Base-by-base conservation (phyloP, 306 rosid species). In the Castanea crenata region DNA sequence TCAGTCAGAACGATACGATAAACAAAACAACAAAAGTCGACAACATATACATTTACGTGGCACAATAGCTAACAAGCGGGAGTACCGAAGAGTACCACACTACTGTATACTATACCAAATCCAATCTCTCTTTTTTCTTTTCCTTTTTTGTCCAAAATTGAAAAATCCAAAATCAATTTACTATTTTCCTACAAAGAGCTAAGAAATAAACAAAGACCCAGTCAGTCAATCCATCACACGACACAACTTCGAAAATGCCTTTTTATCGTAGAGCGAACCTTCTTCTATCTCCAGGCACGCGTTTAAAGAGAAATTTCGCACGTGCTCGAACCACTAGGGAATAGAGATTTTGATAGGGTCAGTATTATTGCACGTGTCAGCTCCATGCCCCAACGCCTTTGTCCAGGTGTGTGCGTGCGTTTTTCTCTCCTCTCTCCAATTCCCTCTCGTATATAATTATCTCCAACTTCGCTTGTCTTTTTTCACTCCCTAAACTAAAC, bases 311-410 rank as follows among this genome's bases (percentile, higher is more conserved):
- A 71, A 69, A 69, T 74, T 72, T 85, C 87, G 87, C 89, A 87
- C 92, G 94, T 84, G 93, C 85, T 32, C 11, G 13, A 79, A 14
- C 74, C 25, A 76, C 80, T 81, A 67, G 14, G 16, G 16, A 49
- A 46, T 0, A 12, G 54, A 10, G 83, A 81, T 79, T 78, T 80
- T 20, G 74, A 69, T 59, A 65, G 64, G 61, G 79, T 80, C 76
- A 32, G 76, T 62, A 51, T 59, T 49, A 69, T 21, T 58, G 77
- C 90, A 90, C 97, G 97, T 89, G 97, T 88, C 93, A 67, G 41
- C 25, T 78, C 81, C 34, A 59, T 6, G 54, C 59, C 80, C 62
- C 78, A 74, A 78, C 23, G 29, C 44, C 9, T 34, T 18, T 18
- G 54, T 70, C 82, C 87, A 84, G 83, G 88, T 81, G 87, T 76